Evolutionary conservation across 768 basidiomycete species (phyloP), one percentile per base, ranked within the genome.

Genomic region (Rhizopogon salebrosus): DNA sequence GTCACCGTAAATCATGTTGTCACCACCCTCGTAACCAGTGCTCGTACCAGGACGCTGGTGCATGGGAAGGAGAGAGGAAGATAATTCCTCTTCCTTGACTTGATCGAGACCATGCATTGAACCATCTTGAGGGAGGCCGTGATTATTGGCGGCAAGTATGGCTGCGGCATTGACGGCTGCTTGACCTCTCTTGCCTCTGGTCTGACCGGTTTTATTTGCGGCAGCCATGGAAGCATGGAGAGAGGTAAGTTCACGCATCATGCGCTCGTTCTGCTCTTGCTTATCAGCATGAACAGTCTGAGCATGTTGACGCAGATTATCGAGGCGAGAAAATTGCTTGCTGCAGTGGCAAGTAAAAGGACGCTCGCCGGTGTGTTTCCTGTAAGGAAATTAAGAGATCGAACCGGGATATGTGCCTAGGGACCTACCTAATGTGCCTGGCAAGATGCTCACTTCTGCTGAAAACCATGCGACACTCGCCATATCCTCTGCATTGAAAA

Each of bases 221-320:
- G 76, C 75, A 11, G 87, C 84, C 82, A 95, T 92, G 53, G 76
- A 78, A 39, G 90, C 88, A 60, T 95, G 92, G 41, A 95, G 78
- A 4, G 80, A 78, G 45, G 89, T 89, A 56, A 95, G 82, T 54
- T 92, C 87, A 59, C 88, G 84, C 89, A 94, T 93, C 90, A 92
- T 93, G 49, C 80, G 74, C 66, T 91, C 89, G 73, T 95, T 95
- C 71, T 84, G 80, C 0, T 89, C 88, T 67, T 83, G 83, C 74
- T 92, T 90, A 67, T 97, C 93, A n/a, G 92, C 85, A 63, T 98
- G 95, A 1, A 97, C 94, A 5, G 95, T 95, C 77, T 95, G 90
- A 0, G 94, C 92, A 69, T 98, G 95, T 66, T 98, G 95, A 41
- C 95, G 85, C 2, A 98, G 80, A 64, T 98, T 98, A 72, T 98